A percentile compares a stretch with the other conserved stretches of the same genome.
phyloP scores from a whole-genome alignment of 1,284 basidiomycete species.

The Vanrija sp. region DNA sequence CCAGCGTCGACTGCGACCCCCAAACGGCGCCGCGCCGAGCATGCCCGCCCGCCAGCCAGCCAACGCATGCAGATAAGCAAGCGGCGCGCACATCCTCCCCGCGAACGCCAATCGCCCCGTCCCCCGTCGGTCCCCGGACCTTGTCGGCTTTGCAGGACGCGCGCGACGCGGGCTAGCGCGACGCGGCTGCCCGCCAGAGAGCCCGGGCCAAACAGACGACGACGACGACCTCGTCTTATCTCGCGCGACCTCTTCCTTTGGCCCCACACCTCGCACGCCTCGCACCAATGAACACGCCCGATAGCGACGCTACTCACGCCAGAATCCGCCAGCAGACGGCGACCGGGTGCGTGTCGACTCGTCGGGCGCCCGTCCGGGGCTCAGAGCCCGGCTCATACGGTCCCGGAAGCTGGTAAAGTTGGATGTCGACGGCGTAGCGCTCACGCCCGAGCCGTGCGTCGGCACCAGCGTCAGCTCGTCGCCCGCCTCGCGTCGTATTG shows the following conservation, averaged over 20 bases:
- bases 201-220: not conserved
- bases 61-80: no score
- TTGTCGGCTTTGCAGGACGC: not conserved
- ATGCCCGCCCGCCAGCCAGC: no score
- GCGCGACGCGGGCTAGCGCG: not conserved
- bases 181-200: not conserved
- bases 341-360: not conserved
- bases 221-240: not conserved
- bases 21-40: not conserved
- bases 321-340: not conserved
- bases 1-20: not conserved
- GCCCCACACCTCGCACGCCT: not conserved
- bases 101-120: not conserved
- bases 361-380: constrained; percentile 1
- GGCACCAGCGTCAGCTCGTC: not conserved
- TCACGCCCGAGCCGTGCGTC: not conserved
- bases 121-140: constrained; percentile 1
- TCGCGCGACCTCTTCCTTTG: no score
- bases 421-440: not conserved
- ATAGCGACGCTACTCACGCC: not conserved
- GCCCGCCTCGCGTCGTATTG: not conserved
- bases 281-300: not conserved
- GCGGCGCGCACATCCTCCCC: constrained; percentile 14
- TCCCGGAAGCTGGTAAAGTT: constrained; percentile 1
- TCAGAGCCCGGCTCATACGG: constrained; percentile 4